Conservation (phyloP, 2,329 filamentous ascomycete species). For the Lecanicillium sp. region DNA sequence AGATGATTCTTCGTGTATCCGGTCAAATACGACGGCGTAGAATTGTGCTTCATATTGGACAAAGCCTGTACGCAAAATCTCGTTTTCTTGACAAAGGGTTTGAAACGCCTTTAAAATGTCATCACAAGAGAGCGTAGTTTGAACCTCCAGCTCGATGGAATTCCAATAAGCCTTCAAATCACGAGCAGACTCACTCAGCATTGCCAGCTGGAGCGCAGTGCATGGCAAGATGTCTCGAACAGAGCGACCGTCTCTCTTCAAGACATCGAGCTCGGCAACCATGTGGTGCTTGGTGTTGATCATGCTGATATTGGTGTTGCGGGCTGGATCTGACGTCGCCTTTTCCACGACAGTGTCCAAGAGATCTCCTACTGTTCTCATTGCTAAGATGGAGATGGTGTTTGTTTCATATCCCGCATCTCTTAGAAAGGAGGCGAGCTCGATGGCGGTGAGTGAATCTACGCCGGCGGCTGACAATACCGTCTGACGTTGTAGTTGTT, state of each 20-base stretch:
- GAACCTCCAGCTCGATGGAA: conserved; percentile 58
- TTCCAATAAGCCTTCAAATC: conserved; percentile 66
- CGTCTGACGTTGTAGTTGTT: neutral
- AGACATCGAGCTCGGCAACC: no score
- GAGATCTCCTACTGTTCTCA: conserved; percentile 30
- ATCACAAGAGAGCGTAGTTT: conserved; percentile 21
- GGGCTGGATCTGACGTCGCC: neutral
- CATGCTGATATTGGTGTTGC: neutral
- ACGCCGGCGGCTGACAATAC: conserved; percentile 1
- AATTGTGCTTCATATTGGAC: conserved; percentile 33
- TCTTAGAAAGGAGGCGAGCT: conserved; percentile 56
- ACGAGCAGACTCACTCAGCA: conserved; percentile 66
- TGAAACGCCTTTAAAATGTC: conserved; percentile 42
- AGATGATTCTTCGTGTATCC: conserved; percentile 30
- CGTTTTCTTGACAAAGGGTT: conserved; percentile 45
- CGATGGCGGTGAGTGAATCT: conserved; percentile 49
- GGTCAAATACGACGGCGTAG: conserved; percentile 51
- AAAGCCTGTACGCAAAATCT: conserved; percentile 71
- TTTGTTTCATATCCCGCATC: conserved; percentile 44
- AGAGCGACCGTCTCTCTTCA: conserved; percentile 10
- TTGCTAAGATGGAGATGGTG: conserved; percentile 55
- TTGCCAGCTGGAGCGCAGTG: conserved; percentile 67
- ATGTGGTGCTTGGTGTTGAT: neutral
- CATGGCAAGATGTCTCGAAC: conserved; percentile 49
- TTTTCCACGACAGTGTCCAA: neutral